These are phyloP conservation scores for Geotrichum candidum DNA, from an alignment of 1,139 yeast genomes.

Conservation along the genomic window DNA sequence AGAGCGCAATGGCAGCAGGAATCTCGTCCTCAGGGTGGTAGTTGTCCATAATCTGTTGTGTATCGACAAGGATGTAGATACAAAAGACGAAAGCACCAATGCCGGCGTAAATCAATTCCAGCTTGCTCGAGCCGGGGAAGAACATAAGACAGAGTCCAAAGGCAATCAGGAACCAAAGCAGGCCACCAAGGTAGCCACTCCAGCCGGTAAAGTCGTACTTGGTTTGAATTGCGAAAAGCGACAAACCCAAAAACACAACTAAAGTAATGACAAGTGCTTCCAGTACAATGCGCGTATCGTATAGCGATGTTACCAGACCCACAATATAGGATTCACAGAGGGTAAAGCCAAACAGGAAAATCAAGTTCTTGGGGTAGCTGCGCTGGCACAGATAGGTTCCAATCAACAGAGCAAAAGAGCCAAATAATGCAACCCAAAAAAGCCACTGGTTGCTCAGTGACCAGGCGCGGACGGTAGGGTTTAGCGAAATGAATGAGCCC, in stretches of 20 bases:
- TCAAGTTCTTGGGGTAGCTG: slow-evolving; percentile 56
- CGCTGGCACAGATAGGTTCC: slow-evolving; percentile 55
- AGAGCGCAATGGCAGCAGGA: slow-evolving; percentile 68
- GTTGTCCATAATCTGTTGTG: slow-evolving; percentile 73
- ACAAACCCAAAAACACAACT: slow-evolving; percentile 66
- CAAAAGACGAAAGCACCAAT: slow-evolving; percentile 71
- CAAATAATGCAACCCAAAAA: slow-evolving; percentile 50
- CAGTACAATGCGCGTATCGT: slow-evolving; percentile 58
- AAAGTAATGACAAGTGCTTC: slow-evolving; percentile 69
- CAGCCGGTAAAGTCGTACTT: slow-evolving; percentile 72
- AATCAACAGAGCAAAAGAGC: slow-evolving; percentile 57
- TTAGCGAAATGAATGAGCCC: slow-evolving; percentile 50
- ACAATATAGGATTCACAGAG: slow-evolving; percentile 66
- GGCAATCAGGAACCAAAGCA: slow-evolving; percentile 65
- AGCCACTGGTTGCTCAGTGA: slow-evolving; percentile 57
- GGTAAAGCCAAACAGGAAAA: slow-evolving; percentile 61
- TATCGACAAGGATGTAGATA: slow-evolving; percentile 70
- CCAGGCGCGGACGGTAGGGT: slow-evolving; percentile 49
- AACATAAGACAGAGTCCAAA: slow-evolving; percentile 66
- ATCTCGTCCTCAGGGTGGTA: slow-evolving; percentile 83
- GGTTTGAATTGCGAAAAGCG: slow-evolving; percentile 75
- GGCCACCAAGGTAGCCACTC: slow-evolving; percentile 58
- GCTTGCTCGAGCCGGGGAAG: slow-evolving; percentile 51
- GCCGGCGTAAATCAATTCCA: slow-evolving; percentile 61
- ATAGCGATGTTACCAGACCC: slow-evolving; percentile 60